phyloP scores from a whole-genome alignment of 2,329 filamentous ascomycete genomes.

The Dothidotthia symphoricarpi region DNA sequence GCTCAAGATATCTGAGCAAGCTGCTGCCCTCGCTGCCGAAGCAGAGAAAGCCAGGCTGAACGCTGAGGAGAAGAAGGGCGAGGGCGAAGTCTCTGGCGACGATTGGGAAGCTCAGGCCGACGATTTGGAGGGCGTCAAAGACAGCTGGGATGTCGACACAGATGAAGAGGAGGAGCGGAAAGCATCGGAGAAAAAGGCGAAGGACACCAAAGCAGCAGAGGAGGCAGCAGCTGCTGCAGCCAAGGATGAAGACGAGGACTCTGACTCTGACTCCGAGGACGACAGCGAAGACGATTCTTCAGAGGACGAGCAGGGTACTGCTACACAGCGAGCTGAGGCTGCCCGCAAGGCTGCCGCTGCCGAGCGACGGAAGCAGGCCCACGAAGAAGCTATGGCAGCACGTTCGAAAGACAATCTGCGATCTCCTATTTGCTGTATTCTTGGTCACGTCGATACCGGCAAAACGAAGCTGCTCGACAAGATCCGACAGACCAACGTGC shows the following conservation, averaged over 20 bases:
- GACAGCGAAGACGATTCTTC: conserved; percentile 59
- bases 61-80: conserved; percentile 60
- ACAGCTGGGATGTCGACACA: conserved; percentile 89
- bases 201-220: conserved; percentile 33
- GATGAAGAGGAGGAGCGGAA: conserved; percentile 63
- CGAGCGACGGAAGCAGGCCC: conserved; percentile 81
- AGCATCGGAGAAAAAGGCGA: conserved; percentile 26
- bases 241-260: conserved; percentile 16
- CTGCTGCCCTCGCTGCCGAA: conserved; percentile 75
- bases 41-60: conserved; percentile 60
- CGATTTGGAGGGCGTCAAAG: conserved; percentile 74
- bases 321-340: conserved; percentile 68
- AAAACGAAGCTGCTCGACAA: conserved; percentile 99
- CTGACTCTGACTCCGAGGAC: conserved; percentile 42
- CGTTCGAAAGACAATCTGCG: conserved; percentile 91
- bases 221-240: conserved; percentile 9
- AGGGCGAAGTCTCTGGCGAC: conserved; percentile 64
- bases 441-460: conserved; percentile 99
- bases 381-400: conserved; percentile 87
- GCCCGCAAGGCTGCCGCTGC: conserved; percentile 85
- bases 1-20: conserved; percentile 58
- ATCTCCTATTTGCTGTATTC: conserved; percentile 98
- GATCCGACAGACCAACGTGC: conserved; percentile 96
- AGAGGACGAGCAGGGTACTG: conserved; percentile 72
- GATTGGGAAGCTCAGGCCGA: conserved; percentile 87